Evolutionary conservation across 108 stramenopile genomes (phyloP).

Genomic region (Fragilariopsis cylindrus): DNA sequence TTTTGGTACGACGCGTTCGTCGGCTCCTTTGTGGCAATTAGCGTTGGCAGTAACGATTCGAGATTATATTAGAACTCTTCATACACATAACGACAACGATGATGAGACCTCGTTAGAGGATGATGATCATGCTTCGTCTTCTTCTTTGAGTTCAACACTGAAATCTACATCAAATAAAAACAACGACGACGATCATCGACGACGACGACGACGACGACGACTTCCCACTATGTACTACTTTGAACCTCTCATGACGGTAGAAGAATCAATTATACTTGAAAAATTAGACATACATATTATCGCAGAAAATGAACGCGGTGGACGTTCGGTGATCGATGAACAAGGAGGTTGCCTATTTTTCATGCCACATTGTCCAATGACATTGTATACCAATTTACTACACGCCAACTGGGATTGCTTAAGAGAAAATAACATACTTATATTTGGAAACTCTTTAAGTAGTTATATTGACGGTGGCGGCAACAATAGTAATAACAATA

Average conservation of each 20-base stretch:
- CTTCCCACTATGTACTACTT: constrained; percentile 26
- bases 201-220: background rate
- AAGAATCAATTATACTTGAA: constrained; percentile 27
- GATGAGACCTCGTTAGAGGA: background rate
- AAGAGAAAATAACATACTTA: background rate
- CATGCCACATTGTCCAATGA: constrained; percentile 57
- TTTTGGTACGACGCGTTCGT: constrained; percentile 33
- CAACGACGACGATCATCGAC: background rate
- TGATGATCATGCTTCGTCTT: background rate
- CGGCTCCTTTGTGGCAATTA: constrained; percentile 49
- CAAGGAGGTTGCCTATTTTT: constrained; percentile 39
- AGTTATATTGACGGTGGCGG: constrained; percentile 19
- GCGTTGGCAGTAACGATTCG: constrained; percentile 29
- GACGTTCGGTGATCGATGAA: constrained; percentile 14
- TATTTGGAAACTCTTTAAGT: constrained; percentile 44
- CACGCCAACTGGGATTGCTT: constrained; percentile 39
- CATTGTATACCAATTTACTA: constrained; percentile 40
- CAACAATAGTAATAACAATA: background rate
- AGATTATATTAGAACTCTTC: background rate
- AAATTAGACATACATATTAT: constrained; percentile 26
- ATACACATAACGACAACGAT: background rate
- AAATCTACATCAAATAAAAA: background rate
- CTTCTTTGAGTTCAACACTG: background rate
- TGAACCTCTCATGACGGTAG: constrained; percentile 39
- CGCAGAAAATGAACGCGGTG: constrained; percentile 38